Base-by-base conservation (phyloP, 1,139 yeast genomes). In the Lodderomyces margitis region DNA sequence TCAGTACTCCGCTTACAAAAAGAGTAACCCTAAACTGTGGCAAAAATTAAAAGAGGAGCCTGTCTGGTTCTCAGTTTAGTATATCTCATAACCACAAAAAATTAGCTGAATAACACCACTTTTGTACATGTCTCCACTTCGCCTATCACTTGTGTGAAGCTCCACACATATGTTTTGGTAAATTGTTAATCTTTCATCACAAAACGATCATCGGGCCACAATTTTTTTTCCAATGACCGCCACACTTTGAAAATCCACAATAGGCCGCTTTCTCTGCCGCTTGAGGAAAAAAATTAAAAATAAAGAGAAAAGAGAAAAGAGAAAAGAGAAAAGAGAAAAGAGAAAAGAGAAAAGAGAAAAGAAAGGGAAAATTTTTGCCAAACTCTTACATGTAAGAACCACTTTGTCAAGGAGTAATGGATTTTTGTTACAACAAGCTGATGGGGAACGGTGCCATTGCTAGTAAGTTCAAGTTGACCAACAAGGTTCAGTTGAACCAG, bases 401-500 rank as follows among this genome's bases (percentile, higher is more conserved):
- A n/a, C n/a, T 35, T 21, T 21, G 20, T 12, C 33, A 6, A 24
- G 4, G 12, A 15, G 34, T 25, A 35, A 67, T 68, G 73, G 70
- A 66, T 46, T 57, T 60, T 43, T 66, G 63, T 53, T 66, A 68
- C 50, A 55, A 62, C 17, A 66, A 61, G 45, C 67, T 57, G 61
- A 58, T 66, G 68, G 70, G 71, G 5, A 65, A 67, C 48, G 74
- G 74, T 20, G 56, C 71, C 17, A 52, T 64, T 36, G 56, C 74
- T 31, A 61, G 66, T 48, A 68, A 66, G 49, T 68, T 68, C 53
- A 57, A 69, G 12, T 50, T 66, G 33, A 38, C 52, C 21, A 43
- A 52, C 4, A 44, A 45, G 23, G 49, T 58, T 9, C 58, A 54
- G 38, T 58, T 53, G 53, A 58, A 56, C 23, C 60, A 50, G 39